Evolutionary conservation across 805 yeast species (phyloP), one percentile per base, ranked within the genome.

Genomic region (Groenewaldozyma tartarivorans): DNA sequence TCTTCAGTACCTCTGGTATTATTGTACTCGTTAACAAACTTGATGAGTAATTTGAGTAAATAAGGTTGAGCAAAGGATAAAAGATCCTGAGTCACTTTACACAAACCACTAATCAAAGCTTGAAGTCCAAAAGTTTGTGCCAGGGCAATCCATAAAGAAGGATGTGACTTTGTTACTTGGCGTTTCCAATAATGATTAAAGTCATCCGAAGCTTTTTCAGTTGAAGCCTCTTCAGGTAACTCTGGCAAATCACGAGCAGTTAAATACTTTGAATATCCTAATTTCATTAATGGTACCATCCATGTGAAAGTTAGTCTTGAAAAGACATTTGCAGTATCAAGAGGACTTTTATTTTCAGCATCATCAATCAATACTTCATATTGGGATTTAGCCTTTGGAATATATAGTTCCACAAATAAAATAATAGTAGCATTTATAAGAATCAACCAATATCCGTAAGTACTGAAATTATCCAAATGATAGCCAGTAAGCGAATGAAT

Each of bases 51-150:
- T 41, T 81, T 71, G 41, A 90, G 64, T 20, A 88, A 61, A 53
- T 85, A 95, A 0, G 97, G 97, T 61, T 86, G 95, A n/a, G 72
- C 69, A 55, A 83, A 86, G 0, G 92, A 83, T 41, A 88, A 64
- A n/a, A 71, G 48, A 64, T 92, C 97, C 58, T 85, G 90, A 29
- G 72, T 47, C 2, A 70, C 68, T 54, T 86, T 86, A 66, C 80
- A 86, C 4, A 71, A 41, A 39, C 86, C 94, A 6, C 87, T 95
- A 24, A 77, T 42, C 2, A 75, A 26, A 50, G 82, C 82, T n/a
- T 76, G 77, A 1, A 60, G 58, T 26, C 95, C 96, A 63, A 84
- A 88, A 1, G 94, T 76, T 46, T 64, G 64, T n/a, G 71, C 50
- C 20, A 92, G 49, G 0, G 94, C 85, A 57, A 64, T 56, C 9